phyloP scores from a whole-genome alignment of 345 rosid species.

The Bruguiera gymnorhiza region DNA sequence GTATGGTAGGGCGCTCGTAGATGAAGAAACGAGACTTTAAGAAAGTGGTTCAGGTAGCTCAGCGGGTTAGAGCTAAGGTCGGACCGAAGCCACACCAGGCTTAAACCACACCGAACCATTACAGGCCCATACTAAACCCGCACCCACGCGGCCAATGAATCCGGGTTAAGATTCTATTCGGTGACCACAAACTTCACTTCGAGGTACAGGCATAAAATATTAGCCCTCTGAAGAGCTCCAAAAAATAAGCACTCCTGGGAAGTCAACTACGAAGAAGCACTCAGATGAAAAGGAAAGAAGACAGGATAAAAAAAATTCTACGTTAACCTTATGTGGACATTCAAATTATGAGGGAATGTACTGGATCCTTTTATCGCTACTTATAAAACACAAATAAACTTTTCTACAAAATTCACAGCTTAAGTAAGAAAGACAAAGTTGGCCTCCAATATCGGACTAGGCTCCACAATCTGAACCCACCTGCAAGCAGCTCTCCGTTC shows the following conservation, averaged over 20 bases:
- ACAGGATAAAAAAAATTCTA: neutral
- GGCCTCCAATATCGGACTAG: conserved; percentile 13
- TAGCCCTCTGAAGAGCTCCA: neutral
- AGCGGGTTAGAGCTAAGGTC: too few species aligned
- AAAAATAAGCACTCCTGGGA: neutral
- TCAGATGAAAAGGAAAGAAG: neutral
- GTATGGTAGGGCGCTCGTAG: too few species aligned
- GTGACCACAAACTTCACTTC: too few species aligned
- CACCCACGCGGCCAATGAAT: too few species aligned
- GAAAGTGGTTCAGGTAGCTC: too few species aligned
- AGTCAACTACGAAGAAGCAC: neutral
- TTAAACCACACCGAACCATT: too few species aligned
- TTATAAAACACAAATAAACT: conserved; percentile 3
- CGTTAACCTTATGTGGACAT: neutral
- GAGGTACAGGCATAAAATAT: too few species aligned
- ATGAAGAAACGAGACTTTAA: too few species aligned
- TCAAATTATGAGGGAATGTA: neutral
- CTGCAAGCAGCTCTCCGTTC: too few species aligned
- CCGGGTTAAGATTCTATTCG: too few species aligned
- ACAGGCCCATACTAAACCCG: too few species aligned
- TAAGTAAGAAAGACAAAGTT: conserved; percentile 2
- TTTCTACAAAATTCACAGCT: conserved; percentile 22
- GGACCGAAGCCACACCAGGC: too few species aligned
- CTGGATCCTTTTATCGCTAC: conserved; percentile 6
- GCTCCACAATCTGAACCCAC: neutral